Conservation (phyloP, 768 basidiomycete species). For the Paxillus involutus region DNA sequence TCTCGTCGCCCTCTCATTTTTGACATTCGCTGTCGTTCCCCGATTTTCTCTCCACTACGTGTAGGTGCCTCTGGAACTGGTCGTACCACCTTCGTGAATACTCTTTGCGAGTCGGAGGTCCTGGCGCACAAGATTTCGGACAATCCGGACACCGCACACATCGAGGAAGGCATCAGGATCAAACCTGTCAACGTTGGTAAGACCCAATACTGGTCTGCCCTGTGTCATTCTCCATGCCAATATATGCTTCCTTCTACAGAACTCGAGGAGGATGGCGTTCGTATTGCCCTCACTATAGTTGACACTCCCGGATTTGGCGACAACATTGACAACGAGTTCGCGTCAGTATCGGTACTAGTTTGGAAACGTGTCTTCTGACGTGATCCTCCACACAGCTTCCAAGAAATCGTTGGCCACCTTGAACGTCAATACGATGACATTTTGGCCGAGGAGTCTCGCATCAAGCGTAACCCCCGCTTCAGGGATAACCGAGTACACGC, state of each 20-base stretch:
- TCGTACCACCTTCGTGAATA: conserved; percentile 98
- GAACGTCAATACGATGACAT: conserved; percentile 99
- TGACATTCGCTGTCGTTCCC: conserved; percentile 20
- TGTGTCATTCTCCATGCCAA: background rate
- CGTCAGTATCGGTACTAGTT: conserved; percentile 54
- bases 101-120: conserved; percentile 95
- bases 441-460: conserved; percentile 95
- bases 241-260: conserved; percentile 46
- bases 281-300: conserved; percentile 96
- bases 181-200: conserved; percentile 92
- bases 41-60: conserved; percentile 7
- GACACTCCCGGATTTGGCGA: conserved; percentile 99
- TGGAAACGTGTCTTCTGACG: conserved; percentile 6
- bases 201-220: background rate
- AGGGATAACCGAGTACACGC: conserved; percentile 97
- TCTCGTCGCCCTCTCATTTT: background rate
- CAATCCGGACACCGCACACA: conserved; percentile 84
- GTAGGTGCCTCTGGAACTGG: conserved; percentile 96
- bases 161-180: conserved; percentile 92
- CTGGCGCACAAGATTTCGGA: conserved; percentile 84
- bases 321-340: conserved; percentile 98
- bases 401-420: conserved; percentile 94
- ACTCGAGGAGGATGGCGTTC: conserved; percentile 97
- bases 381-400: conserved; percentile 60
- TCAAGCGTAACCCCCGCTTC: conserved; percentile 99